Evolutionary conservation across 192 early-diverging fungal genomes (phyloP).

Genomic region (Gigaspora rosea): DNA sequence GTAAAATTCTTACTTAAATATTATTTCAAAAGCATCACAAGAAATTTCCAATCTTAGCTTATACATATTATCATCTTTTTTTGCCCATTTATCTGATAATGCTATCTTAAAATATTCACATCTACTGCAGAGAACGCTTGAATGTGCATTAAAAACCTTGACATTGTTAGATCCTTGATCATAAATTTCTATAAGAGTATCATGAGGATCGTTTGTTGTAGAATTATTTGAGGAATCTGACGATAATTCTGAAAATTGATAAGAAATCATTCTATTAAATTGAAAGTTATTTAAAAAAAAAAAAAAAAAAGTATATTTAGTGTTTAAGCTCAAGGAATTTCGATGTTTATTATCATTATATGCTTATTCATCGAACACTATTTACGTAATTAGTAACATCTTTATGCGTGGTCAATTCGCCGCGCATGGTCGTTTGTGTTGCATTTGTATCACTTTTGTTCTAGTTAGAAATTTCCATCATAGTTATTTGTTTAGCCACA

Average conservation of each 20-base stretch:
- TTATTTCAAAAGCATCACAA: constrained; percentile 7
- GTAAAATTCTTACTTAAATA: constrained; percentile 13
- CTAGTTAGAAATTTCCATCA: too few species aligned
- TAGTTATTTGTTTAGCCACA: too few species aligned
- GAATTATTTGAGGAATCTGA: neutral
- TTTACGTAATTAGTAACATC: too few species aligned
- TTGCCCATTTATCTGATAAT: constrained; percentile 15
- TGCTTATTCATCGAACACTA: too few species aligned
- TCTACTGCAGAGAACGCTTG: constrained; percentile 3
- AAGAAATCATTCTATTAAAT: neutral
- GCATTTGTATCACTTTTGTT: too few species aligned
- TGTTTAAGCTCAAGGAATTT: too few species aligned
- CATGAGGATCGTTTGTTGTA: neutral
- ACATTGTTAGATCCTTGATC: neutral
- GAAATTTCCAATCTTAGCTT: constrained; percentile 3
- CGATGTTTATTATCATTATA: too few species aligned
- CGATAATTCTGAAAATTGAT: neutral
- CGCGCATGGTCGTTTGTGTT: too few species aligned
- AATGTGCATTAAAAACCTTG: constrained; percentile 11
- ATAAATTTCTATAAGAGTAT: constrained; percentile 21
- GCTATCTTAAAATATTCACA: constrained; percentile 20
- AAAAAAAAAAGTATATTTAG: too few species aligned
- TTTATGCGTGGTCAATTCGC: too few species aligned
- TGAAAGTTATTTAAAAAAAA: too few species aligned
- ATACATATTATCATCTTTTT: constrained; percentile 17